Conservation (phyloP, 2,329 filamentous ascomycete genomes). For the Fusarium sp. region DNA sequence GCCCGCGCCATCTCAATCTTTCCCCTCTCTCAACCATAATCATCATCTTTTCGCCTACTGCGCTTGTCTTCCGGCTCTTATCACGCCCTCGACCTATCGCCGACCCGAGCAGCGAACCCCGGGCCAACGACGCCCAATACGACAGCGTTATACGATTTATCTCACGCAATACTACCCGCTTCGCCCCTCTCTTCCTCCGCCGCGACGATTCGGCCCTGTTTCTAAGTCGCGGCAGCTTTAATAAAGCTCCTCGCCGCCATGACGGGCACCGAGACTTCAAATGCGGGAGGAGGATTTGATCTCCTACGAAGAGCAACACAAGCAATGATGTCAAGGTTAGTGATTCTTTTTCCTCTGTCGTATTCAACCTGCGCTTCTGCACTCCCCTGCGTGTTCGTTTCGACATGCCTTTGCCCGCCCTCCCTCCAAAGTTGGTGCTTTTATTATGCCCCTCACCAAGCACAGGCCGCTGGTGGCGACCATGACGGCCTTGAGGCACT, state of each 20-base stretch:
- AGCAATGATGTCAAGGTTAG: constrained; percentile 72
- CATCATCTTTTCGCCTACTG: constrained; percentile 24
- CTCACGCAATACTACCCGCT: constrained; percentile 33
- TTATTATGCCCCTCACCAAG: constrained; percentile 24
- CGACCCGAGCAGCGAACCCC: constrained; percentile 24
- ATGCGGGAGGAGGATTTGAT: constrained; percentile 63
- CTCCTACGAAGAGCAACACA: constrained; percentile 70
- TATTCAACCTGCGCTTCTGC: constrained; percentile 24
- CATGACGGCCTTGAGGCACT: constrained; percentile 37
- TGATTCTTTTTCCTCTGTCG: constrained; percentile 44
- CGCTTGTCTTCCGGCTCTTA: constrained; percentile 20
- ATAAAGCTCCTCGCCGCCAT: constrained; percentile 52
- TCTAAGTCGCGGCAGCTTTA: constrained; percentile 41
- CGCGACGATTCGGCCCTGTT: constrained; percentile 37
- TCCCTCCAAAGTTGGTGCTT: constrained; percentile 27
- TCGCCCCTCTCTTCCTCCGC: constrained; percentile 38
- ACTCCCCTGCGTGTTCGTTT: constrained; percentile 8
- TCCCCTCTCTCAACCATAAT: constrained; percentile 39
- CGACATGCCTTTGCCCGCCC: constrained; percentile 9
- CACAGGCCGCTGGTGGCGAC: constrained; percentile 34
- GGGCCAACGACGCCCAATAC: constrained; percentile 35
- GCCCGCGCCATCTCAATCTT: constrained; percentile 37
- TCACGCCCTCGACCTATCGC: constrained; percentile 20
- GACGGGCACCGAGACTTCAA: constrained; percentile 61
- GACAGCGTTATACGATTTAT: constrained; percentile 35